Evolutionary conservation across 228 moss, liverwort and hornwort genomes (phyloP), one percentile per base, ranked within the genome.

Genomic region (Sphagnum fallax): DNA sequence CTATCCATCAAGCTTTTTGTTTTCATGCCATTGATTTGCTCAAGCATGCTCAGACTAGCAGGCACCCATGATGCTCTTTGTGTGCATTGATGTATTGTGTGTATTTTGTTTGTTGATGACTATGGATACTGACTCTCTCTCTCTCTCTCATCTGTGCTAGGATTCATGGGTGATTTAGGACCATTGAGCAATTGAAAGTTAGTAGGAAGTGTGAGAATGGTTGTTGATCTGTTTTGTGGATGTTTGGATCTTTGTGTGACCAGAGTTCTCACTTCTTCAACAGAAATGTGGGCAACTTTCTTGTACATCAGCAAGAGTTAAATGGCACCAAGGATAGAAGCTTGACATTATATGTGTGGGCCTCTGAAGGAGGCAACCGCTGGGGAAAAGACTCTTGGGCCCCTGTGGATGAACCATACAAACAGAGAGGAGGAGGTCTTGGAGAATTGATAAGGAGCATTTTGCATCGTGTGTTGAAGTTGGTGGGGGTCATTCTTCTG

Each of bases 401-500:
- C 12, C 9, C 1, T 8, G 8, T 55, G 55, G 12, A 55, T 55
- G 55, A 55, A 55, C 55, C 8, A 55, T 8, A 8, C 9, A 55
- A 12, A 55, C 55, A 55, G 8, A 55, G 12, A 12, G 55, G 55
- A 12, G 55, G 9, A 55, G 32, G 32, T 32, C 55, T 55, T 55
- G 9, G 55, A 55, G 55, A 55, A 8, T 55, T 55, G 8, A 8
- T 55, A 8, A 60, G 60, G 68, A 73, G 57, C 52, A 74, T 87
- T 63, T 12, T 76, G 50, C 83, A 78, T 72, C 69, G 64, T 6
- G 71, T 89, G 70, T 50, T 84, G 14, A 90, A 84, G 78, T 67
- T 81, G 50, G 68, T 85, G 55, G 89, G 75, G 58, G 85, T 83
- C 57, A 50, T 90, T 61, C n/a, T 86, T 60, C 72, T 82, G 62